These are phyloP conservation scores for Papiliotrema laurentii DNA, from an alignment of 1,284 basidiomycete species.

Conservation along the genomic window DNA sequence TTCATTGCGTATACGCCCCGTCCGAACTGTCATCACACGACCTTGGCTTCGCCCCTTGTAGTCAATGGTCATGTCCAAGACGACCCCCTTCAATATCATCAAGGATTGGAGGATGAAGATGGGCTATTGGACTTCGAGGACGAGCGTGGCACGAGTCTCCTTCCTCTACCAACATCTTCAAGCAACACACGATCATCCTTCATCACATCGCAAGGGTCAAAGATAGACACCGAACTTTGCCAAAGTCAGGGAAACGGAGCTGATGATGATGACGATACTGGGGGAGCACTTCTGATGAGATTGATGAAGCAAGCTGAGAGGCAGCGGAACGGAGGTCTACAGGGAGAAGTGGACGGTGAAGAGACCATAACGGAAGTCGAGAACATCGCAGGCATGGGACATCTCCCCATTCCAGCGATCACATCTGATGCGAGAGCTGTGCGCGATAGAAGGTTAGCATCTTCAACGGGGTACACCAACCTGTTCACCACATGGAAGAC, in stretches of 20 bases:
- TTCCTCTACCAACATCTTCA: not conserved
- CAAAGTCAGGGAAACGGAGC: not conserved
- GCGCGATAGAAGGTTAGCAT: too few species aligned
- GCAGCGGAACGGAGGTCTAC: not conserved
- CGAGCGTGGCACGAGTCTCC: too few species aligned
- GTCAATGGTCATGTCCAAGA: not conserved
- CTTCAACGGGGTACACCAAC: too few species aligned
- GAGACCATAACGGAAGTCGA: not conserved
- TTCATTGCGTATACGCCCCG: too few species aligned
- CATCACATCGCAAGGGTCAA: not conserved
- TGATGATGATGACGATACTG: conserved; percentile 1
- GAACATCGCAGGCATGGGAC: not conserved
- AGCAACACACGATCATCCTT: not conserved
- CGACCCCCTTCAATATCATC: not conserved
- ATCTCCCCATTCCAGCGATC: too few species aligned
- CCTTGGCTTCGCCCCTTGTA: not conserved
- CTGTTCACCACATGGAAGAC: too few species aligned
- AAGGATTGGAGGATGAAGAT: not conserved
- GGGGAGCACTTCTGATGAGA: not conserved
- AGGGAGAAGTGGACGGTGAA: conserved; percentile 1
- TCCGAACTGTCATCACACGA: too few species aligned
- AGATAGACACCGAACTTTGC: not conserved
- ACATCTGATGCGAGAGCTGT: too few species aligned
- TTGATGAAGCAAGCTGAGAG: not conserved
- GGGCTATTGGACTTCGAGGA: not conserved